Evolutionary conservation across 2,329 filamentous ascomycete species (phyloP).

Genomic region (Botrytis medusae): DNA sequence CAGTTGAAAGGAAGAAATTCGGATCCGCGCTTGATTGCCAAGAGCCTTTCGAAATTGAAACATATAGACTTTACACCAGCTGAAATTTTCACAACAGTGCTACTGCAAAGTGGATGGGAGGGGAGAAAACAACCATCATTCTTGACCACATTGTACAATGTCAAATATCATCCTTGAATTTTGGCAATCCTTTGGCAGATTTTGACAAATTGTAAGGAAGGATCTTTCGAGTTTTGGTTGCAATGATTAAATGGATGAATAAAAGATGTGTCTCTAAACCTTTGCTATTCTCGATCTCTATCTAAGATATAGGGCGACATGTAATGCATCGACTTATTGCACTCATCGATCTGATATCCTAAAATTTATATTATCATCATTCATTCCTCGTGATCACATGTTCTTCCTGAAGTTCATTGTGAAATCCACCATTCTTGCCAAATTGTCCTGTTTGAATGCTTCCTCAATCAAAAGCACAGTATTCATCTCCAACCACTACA

Average conservation of each 20-base stretch:
- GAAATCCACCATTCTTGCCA: not conserved
- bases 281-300: not conserved
- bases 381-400: not conserved
- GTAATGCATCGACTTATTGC: not conserved
- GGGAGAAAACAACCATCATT: not conserved
- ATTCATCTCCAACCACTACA: not conserved
- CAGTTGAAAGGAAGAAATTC: not conserved
- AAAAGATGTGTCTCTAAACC: not conserved
- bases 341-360: not conserved
- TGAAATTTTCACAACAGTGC: not conserved
- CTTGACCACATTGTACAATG: not conserved
- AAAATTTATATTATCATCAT: not conserved
- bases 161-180: no score
- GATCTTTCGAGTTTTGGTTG: not conserved
- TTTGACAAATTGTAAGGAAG: not conserved
- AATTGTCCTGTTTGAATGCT: not conserved
- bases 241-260: not conserved
- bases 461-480: not conserved
- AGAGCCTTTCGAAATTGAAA: not conserved
- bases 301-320: not conserved
- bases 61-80: not conserved
- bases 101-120: no score
- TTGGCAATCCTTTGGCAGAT: not conserved
- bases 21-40: not conserved
- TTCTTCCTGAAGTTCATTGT: not conserved